Conservation (phyloP, 83 land plant genomes). For the Diphasiastrum complanatum region DNA sequence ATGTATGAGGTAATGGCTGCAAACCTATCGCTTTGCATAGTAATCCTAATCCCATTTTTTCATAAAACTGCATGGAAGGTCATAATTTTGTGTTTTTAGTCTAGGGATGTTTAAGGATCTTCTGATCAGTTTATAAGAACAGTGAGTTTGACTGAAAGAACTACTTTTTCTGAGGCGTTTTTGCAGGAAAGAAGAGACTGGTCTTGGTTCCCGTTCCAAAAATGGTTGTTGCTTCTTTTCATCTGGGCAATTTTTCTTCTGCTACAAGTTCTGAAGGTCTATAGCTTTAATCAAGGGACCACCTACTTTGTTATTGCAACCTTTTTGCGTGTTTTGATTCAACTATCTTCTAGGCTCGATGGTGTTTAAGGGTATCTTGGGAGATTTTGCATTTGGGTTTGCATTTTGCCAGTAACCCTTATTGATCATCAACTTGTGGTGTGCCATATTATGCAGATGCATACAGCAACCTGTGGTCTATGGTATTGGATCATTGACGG, state of each 20-base stretch:
- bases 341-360: conserved; percentile 6
- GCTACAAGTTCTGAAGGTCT: conserved; percentile 57
- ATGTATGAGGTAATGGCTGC: too few relatives aligned
- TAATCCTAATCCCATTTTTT: too few relatives aligned
- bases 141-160: too few relatives aligned
- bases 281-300: not conserved
- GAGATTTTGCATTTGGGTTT: conserved; percentile 25
- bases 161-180: not conserved
- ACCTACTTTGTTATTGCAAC: not conserved
- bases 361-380: conserved; percentile 8
- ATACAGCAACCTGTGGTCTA: conserved; percentile 30
- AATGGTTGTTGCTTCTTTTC: conserved; percentile 36
- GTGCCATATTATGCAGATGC: not conserved
- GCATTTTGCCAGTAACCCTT: not conserved
- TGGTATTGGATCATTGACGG: conserved; percentile 52
- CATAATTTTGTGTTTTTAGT: not conserved
- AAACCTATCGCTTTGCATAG: too few relatives aligned
- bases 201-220: conserved; percentile 19
- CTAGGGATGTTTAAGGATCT: too few relatives aligned
- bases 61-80: too few relatives aligned
- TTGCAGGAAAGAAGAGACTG: conserved; percentile 38
- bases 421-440: too few relatives aligned
- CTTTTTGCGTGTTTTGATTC: not conserved
- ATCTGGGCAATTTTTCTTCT: conserved; percentile 50
- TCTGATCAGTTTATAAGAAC: too few relatives aligned